Evolutionary conservation across 1,284 basidiomycete genomes (phyloP).

Genomic region (Tilletia horrida): DNA sequence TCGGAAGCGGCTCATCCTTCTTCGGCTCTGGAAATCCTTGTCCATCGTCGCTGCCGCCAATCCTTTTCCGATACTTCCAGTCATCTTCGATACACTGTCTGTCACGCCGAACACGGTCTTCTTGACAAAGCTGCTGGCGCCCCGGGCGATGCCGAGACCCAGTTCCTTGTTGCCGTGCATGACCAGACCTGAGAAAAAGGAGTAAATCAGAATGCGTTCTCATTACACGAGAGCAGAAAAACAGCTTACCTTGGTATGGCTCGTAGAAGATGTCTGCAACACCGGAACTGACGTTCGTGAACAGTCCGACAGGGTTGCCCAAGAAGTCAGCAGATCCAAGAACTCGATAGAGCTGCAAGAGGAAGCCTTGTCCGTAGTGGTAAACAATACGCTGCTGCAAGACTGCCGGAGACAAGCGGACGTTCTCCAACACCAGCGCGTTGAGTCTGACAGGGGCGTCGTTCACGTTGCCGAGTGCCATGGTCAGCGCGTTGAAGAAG

Average conservation of each 20-base stretch:
- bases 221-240: not conserved
- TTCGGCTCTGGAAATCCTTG: constrained; percentile 84
- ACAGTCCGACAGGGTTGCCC: constrained; percentile 80
- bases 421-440: constrained; percentile 89
- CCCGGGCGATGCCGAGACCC: constrained; percentile 94
- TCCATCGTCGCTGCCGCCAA: constrained; percentile 95
- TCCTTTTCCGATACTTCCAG: constrained; percentile 94
- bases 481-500: constrained; percentile 87
- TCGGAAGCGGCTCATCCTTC: constrained; percentile 80
- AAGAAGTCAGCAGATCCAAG: constrained; percentile 92
- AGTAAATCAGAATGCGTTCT: not conserved
- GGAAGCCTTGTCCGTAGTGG: constrained; percentile 90
- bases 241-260: constrained; percentile 58
- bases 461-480: constrained; percentile 96
- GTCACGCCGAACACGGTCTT: constrained; percentile 96
- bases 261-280: constrained; percentile 99
- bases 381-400: constrained; percentile 80
- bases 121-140: constrained; percentile 89
- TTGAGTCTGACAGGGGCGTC: constrained; percentile 95
- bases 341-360: constrained; percentile 91
- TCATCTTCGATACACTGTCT: constrained; percentile 95
- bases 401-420: constrained; percentile 79
- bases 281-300: constrained; percentile 98
- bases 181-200: constrained; percentile 69
- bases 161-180: constrained; percentile 95